A percentile compares a stretch with the other conserved stretches of the same genome.
These are phyloP conservation scores for Trichophyton benhamiae DNA, from an alignment of 2,329 filamentous ascomycete species.

Conservation along the genomic window DNA sequence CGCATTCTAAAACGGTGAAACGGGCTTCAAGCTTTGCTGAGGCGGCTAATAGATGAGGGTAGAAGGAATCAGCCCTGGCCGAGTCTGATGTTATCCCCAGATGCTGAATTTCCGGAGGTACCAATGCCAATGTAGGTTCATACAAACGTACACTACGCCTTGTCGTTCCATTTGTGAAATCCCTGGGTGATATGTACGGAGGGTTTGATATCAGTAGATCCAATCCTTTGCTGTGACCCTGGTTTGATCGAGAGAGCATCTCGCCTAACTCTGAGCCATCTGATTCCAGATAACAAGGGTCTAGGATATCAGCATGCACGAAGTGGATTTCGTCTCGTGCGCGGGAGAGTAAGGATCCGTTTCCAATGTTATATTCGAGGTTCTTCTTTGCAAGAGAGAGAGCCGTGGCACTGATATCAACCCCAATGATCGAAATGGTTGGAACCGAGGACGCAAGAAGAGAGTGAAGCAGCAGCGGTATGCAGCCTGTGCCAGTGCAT, in stretches of 20 bases:
- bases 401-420: slow-evolving; percentile 60
- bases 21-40: slow-evolving; percentile 17
- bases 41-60: slow-evolving; percentile 22
- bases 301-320: slow-evolving; percentile 34
- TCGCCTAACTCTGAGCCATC: background rate
- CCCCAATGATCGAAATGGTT: slow-evolving; percentile 46
- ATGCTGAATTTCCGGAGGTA: slow-evolving; percentile 38
- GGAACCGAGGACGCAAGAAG: slow-evolving; percentile 38
- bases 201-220: slow-evolving; percentile 76
- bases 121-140: slow-evolving; percentile 70
- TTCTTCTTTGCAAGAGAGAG: slow-evolving; percentile 56
- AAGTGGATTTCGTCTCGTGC: slow-evolving; percentile 34
- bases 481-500: slow-evolving; percentile 85
- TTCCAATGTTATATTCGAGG: slow-evolving; percentile 38
- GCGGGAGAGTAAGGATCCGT: slow-evolving; percentile 17
- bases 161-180: slow-evolving; percentile 49
- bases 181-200: slow-evolving; percentile 65
- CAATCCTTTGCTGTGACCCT: background rate
- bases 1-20: slow-evolving; percentile 28
- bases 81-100: background rate
- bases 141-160: slow-evolving; percentile 63
- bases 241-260: background rate
- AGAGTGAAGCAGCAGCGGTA: slow-evolving; percentile 62
- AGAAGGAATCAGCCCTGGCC: slow-evolving; percentile 26
- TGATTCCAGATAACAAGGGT: background rate